Conservation (phyloP, 257 asterid species). For the Solanum lycopersicoides region DNA sequence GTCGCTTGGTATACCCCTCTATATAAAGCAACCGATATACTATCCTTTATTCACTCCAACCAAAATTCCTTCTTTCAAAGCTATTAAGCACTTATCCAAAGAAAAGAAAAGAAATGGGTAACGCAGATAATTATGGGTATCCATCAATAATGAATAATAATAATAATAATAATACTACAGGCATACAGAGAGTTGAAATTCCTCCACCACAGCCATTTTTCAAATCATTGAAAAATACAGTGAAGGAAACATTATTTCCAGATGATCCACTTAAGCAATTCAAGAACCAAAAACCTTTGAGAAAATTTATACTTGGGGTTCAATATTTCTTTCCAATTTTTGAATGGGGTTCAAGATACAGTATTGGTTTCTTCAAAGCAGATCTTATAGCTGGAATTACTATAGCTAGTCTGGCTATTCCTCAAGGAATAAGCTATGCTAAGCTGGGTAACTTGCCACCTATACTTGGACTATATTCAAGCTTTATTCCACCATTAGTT, state of each 20-base stretch:
- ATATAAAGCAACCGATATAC: neutral
- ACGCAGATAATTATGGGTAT: constrained; percentile 26
- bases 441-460: constrained; percentile 92
- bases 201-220: constrained; percentile 78
- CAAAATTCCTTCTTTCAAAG: neutral
- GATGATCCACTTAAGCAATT: constrained; percentile 90
- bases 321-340: constrained; percentile 79
- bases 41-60: neutral
- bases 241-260: constrained; percentile 85
- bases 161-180: neutral
- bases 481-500: constrained; percentile 77
- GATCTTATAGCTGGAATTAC: constrained; percentile 91
- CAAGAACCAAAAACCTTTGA: constrained; percentile 62
- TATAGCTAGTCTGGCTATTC: constrained; percentile 95
- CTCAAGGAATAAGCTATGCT: constrained; percentile 96
- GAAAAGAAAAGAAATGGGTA: constrained; percentile 18
- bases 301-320: constrained; percentile 35
- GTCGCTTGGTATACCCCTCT: neutral
- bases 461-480: constrained; percentile 84
- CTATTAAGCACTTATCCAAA: no score
- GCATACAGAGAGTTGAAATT: constrained; percentile 35
- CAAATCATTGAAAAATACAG: constrained; percentile 37
- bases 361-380: constrained; percentile 40
- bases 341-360: constrained; percentile 83
- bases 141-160: constrained; percentile 12